phyloP scores from a whole-genome alignment of 495 filamentous ascomycete genomes.

The Xylaria intraflava region DNA sequence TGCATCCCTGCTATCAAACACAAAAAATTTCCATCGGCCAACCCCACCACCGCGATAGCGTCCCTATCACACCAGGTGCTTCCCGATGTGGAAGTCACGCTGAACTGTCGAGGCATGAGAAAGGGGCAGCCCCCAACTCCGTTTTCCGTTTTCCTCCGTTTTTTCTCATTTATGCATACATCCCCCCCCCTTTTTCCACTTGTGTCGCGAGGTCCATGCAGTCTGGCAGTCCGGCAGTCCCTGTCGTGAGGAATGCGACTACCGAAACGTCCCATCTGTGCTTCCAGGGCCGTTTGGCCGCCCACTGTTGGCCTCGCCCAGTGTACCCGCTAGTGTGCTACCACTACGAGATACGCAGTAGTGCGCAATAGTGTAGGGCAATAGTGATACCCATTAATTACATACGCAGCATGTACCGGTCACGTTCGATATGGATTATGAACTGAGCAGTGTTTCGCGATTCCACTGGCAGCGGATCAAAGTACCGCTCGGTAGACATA shows the following conservation, averaged over 20 bases:
- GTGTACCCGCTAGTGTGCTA: neutral
- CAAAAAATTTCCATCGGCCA: slow-evolving; percentile 8
- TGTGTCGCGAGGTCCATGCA: slow-evolving; percentile 8
- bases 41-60: slow-evolving; percentile 5
- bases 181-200: slow-evolving; percentile 5
- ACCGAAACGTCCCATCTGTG: slow-evolving; percentile 3
- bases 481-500: too few relatives aligned
- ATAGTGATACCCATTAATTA: too few relatives aligned
- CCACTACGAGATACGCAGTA: neutral
- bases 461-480: too few relatives aligned
- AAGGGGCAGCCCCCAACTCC: slow-evolving; percentile 5
- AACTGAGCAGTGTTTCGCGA: too few relatives aligned
- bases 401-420: too few relatives aligned
- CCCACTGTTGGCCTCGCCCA: too few relatives aligned
- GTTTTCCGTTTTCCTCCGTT: too few relatives aligned
- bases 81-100: slow-evolving; percentile 10
- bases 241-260: slow-evolving; percentile 1
- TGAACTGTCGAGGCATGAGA: neutral
- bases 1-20: slow-evolving; percentile 1
- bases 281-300: neutral
- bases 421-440: too few relatives aligned
- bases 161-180: slow-evolving; percentile 8
- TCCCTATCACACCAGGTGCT: slow-evolving; percentile 6
- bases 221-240: too few relatives aligned
- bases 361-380: neutral